Conservation (phyloP, 257 asterid genomes). For the Solanum ossicruentum region DNA sequence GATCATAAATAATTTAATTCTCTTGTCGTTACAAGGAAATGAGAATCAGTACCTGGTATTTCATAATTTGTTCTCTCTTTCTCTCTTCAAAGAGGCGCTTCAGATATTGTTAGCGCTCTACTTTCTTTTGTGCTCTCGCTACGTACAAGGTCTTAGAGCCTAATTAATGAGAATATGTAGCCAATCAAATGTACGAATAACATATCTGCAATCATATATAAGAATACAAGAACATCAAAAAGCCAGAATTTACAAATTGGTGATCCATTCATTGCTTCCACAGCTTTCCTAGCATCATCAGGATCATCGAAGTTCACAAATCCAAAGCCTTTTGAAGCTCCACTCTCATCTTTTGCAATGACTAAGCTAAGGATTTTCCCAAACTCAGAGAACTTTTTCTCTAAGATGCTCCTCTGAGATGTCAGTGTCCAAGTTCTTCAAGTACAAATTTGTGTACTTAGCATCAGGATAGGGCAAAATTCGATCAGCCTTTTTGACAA, state of each 20-base stretch:
- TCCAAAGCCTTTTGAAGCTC: slow-evolving; percentile 42
- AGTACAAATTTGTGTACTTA: slow-evolving; percentile 16
- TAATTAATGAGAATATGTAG: slow-evolving; percentile 7
- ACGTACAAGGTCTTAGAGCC: slow-evolving; percentile 73
- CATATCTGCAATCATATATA: neutral
- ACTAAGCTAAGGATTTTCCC: slow-evolving; percentile 34
- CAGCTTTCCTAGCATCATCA: slow-evolving; percentile 37
- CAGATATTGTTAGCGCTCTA: slow-evolving; percentile 55
- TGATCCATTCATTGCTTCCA: slow-evolving; percentile 34
- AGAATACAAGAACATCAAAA: neutral
- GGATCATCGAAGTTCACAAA: slow-evolving; percentile 41
- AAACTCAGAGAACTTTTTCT: slow-evolving; percentile 33
- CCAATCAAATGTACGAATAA: neutral
- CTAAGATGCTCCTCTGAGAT: slow-evolving; percentile 30
- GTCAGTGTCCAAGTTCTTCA: slow-evolving; percentile 34
- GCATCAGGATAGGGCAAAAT: neutral
- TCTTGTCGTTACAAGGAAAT: slow-evolving; percentile 10
- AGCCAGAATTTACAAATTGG: slow-evolving; percentile 36
- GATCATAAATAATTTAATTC: neutral
- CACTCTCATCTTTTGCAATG: slow-evolving; percentile 31
- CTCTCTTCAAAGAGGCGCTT: slow-evolving; percentile 68
- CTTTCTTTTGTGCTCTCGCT: slow-evolving; percentile 75
- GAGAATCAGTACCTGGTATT: slow-evolving; percentile 41
- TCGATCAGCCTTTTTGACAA: slow-evolving; percentile 3
- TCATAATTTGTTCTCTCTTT: slow-evolving; percentile 49